Conservation (phyloP, 2,329 filamentous ascomycete species). For the Aspergillus novoparasiticus region DNA sequence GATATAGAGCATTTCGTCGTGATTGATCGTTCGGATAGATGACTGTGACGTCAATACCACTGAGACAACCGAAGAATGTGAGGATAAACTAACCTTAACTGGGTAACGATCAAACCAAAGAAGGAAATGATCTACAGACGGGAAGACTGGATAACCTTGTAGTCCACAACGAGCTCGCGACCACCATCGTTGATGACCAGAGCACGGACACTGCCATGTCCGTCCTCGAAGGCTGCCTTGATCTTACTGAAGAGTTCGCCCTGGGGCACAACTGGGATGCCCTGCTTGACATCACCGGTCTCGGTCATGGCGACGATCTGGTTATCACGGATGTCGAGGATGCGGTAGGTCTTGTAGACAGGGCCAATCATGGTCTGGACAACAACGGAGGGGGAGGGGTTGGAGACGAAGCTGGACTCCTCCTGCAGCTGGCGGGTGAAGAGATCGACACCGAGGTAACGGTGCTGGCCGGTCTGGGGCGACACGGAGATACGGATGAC, state of each 20-base stretch:
- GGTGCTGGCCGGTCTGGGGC: conserved; percentile 96
- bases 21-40: conserved; percentile 19
- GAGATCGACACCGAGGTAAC: conserved; percentile 98
- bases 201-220: conserved; percentile 90
- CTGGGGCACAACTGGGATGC: conserved; percentile 90
- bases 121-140: conserved; percentile 55
- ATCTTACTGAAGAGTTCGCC: conserved; percentile 84
- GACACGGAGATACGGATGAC: conserved; percentile 99
- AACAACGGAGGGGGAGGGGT: conserved; percentile 92
- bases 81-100: conserved; percentile 8
- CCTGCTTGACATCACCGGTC: conserved; percentile 97
- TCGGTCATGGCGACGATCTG: conserved; percentile 95
- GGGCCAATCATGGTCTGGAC: conserved; percentile 99
- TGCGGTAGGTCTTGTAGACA: conserved; percentile 99
- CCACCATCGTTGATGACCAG: conserved; percentile 93
- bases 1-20: conserved; percentile 24
- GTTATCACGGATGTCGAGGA: conserved; percentile 92
- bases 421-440: conserved; percentile 99
- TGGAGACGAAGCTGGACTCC: conserved; percentile 96
- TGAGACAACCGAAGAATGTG: not conserved
- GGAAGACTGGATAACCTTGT: conserved; percentile 91
- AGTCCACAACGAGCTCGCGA: conserved; percentile 94
- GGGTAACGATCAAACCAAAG: conserved; percentile 14
- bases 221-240: conserved; percentile 80
- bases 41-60: conserved; percentile 10